These are phyloP conservation scores for Aspergillus udagawae DNA, from an alignment of 2,329 filamentous ascomycete species.

Conservation along the genomic window DNA sequence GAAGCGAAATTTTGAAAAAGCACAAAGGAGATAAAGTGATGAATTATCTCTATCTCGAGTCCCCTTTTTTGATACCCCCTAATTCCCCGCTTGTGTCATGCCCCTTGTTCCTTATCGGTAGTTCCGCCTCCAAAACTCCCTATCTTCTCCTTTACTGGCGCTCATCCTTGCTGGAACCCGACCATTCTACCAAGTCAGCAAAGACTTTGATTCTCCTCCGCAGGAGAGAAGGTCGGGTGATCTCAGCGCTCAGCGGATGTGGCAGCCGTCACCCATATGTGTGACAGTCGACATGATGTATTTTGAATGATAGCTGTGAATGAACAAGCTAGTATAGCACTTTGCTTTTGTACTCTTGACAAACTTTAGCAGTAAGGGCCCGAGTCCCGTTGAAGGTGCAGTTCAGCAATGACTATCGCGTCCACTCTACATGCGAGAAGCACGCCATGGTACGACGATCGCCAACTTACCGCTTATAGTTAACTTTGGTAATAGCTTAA, in stretches of 20 bases:
- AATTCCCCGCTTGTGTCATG: conserved; percentile 4
- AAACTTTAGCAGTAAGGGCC: background rate
- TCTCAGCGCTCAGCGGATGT: conserved; percentile 19
- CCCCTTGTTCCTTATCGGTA: background rate
- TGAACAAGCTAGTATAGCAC: conserved; percentile 1
- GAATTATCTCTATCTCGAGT: conserved; percentile 6
- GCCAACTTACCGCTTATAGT: too few species aligned
- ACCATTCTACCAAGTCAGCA: conserved; percentile 2
- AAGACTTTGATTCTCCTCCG: conserved; percentile 5
- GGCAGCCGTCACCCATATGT: conserved; percentile 31
- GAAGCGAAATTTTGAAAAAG: conserved; percentile 13
- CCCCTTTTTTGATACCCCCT: conserved; percentile 23
- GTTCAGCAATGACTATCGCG: background rate
- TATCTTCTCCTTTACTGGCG: conserved; percentile 13
- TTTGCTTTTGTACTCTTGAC: background rate
- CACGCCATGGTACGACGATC: too few species aligned
- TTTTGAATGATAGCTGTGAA: conserved; percentile 17
- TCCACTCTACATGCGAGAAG: too few species aligned
- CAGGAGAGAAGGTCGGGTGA: background rate
- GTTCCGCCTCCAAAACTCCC: background rate
- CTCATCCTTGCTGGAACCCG: background rate
- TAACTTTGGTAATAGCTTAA: too few species aligned
- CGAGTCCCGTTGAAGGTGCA: background rate
- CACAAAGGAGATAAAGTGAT: conserved; percentile 5
- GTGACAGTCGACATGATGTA: conserved; percentile 23